phyloP scores from a whole-genome alignment of 306 rosid species.

The Parietaria judaica region DNA sequence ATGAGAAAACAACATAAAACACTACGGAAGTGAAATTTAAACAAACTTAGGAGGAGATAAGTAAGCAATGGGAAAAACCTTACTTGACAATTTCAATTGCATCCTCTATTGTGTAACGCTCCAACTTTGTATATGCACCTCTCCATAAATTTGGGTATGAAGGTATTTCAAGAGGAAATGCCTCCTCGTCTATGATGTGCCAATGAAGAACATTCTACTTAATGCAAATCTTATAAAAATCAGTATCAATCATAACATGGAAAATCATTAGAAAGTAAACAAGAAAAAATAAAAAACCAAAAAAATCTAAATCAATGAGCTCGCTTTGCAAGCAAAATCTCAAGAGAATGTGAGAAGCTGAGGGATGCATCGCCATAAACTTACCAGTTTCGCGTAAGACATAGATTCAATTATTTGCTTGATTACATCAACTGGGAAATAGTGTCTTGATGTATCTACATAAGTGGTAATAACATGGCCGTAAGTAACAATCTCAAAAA shows the following conservation, averaged over 20 bases:
- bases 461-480: conserved; percentile 13
- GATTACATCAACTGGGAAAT: conserved; percentile 61
- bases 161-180: conserved; percentile 92
- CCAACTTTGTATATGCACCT: conserved; percentile 86
- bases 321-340: background rate
- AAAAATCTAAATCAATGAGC: conserved; percentile 11
- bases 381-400: conserved; percentile 95
- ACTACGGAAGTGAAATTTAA: background rate
- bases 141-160: conserved; percentile 84
- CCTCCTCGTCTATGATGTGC: conserved; percentile 84
- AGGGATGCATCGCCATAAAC: conserved; percentile 16
- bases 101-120: conserved; percentile 88
- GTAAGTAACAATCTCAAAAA: conserved; percentile 14
- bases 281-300: background rate
- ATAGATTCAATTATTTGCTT: conserved; percentile 84
- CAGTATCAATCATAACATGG: conserved; percentile 23
- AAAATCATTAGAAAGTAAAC: conserved; percentile 7
- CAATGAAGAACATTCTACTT: conserved; percentile 90
- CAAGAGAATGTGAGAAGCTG: background rate
- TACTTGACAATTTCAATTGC: conserved; percentile 86
- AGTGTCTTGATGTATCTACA: conserved; percentile 98
- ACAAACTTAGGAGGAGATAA: background rate
- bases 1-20: background rate
- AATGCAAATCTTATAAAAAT: conserved; percentile 28
- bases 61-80: conserved; percentile 14